Conservation (phyloP, 768 basidiomycete genomes). For the Auriscalpium microsporum region DNA sequence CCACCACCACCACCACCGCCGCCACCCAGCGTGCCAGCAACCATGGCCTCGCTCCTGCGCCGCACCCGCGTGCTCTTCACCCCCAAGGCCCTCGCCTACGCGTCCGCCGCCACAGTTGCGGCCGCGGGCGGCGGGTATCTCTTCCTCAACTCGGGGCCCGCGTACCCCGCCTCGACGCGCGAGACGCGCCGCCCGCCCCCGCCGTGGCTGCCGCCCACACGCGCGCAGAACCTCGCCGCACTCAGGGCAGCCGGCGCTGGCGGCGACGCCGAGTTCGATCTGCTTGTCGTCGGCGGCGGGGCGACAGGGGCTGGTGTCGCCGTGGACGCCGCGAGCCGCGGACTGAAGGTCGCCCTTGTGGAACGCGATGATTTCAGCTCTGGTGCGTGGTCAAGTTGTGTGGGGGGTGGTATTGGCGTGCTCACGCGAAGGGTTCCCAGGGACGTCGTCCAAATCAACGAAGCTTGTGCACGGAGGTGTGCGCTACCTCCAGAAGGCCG, state of each 20-base stretch:
- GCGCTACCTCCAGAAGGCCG: constrained; percentile 93
- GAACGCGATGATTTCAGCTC: constrained; percentile 89
- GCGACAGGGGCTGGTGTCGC: constrained; percentile 97
- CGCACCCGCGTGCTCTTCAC: constrained; percentile 36
- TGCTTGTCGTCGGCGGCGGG: constrained; percentile 86
- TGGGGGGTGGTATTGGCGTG: background rate
- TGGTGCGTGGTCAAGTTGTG: constrained; percentile 37
- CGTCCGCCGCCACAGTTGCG: constrained; percentile 43
- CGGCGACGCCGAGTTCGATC: constrained; percentile 52
- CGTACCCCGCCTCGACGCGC: constrained; percentile 54
- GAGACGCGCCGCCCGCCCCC: constrained; percentile 67
- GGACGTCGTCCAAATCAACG: constrained; percentile 94
- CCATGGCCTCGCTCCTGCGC: constrained; percentile 14
- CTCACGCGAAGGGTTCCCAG: constrained; percentile 27
- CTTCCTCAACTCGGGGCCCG: constrained; percentile 67
- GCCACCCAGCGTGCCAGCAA: background rate
- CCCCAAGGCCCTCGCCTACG: constrained; percentile 44
- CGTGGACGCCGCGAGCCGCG: constrained; percentile 86
- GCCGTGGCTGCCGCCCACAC: constrained; percentile 68
- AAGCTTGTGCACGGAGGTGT: constrained; percentile 99
- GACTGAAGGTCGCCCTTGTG: constrained; percentile 87
- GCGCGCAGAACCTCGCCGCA: constrained; percentile 54
- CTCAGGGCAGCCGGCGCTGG: constrained; percentile 37
- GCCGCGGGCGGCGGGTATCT: constrained; percentile 55
- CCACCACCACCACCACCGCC: background rate